Evolutionary conservation across 306 rosid genomes (phyloP), one percentile per base, ranked within the genome.

Genomic region (Corylus heterophylla): DNA sequence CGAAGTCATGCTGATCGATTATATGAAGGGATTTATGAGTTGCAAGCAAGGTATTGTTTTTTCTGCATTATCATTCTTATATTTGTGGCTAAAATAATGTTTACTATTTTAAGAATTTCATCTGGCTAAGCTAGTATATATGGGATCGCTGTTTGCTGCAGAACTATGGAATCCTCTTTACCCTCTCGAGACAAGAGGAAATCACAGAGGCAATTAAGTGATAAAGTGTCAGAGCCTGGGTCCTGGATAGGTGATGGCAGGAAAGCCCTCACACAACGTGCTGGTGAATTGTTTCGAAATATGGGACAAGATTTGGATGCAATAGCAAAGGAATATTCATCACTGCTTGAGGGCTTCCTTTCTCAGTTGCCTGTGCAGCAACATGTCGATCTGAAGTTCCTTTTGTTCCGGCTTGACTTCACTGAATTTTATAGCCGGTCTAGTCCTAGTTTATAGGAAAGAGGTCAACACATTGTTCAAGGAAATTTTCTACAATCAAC

Each of bases 321-420:
- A 69, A 86, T 95, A 85, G 82, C 96, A 8, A 84, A 90, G 83
- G 96, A 95, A 82, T 95, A 95, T 83, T 91, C 99, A 13, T 90
- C 91, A 69, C 82, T 90, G 80, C 96, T 90, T 71, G 96, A 95
- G 87, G 91, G 83, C 70, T 95, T 95, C 89, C 89, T 95, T 74
- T 90, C 97, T 71, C 97, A 93, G 90, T 84, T 93, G 87, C 99
- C 99, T 63, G 83, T 93, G 70, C 99, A 95, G 89, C 94, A 89
- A 74, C 99, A 95, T 85, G 94, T 95, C 74, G 99, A 95, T 87
- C 88, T 95, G 35, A 95, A 95, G 85, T 95, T 95, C 86, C 99
- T 95, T 69, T 85, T 91, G 75, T 95, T 95, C 88, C 94, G 98
- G 74, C 99, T 95, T 74, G 98, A 95, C 86, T 95, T 91, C 86